phyloP scores from a whole-genome alignment of 164 flowering plant genomes.

The Piper longum region DNA sequence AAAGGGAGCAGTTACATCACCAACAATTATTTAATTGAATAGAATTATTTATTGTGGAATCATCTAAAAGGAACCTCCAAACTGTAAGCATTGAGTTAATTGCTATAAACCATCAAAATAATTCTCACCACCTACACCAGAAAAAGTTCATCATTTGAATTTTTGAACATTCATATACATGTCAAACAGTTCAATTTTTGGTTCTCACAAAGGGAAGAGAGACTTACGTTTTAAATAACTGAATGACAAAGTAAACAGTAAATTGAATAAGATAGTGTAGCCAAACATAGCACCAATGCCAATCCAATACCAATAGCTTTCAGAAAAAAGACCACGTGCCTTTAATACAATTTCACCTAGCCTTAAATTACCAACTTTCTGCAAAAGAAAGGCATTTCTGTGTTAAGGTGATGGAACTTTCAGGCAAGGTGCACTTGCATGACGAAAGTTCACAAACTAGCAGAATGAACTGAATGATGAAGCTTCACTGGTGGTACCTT shows the following conservation, averaged over 20 bases:
- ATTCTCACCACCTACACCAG: not conserved
- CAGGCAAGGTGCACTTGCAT: not conserved
- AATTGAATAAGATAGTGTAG: conserved; percentile 59
- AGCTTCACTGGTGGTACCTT: conserved; percentile 33
- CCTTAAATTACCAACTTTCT: conserved; percentile 37
- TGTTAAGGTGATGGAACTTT: not conserved
- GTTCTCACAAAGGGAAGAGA: conserved; percentile 2
- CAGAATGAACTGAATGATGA: not conserved
- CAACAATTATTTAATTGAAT: too few relatives aligned
- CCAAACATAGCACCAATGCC: conserved; percentile 87
- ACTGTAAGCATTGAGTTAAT: too few relatives aligned
- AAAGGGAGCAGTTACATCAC: too few relatives aligned
- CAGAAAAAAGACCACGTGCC: conserved; percentile 56
- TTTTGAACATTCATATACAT: not conserved
- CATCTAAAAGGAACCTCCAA: too few relatives aligned
- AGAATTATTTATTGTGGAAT: too few relatives aligned
- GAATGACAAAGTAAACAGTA: conserved; percentile 59
- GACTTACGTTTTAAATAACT: conserved; percentile 79
- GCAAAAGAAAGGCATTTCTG: conserved; percentile 8
- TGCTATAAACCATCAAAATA: not conserved
- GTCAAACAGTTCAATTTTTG: not conserved
- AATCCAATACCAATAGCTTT: conserved; percentile 95
- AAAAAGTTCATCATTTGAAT: not conserved
- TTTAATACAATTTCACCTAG: conserved; percentile 54
- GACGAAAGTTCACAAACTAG: too few relatives aligned